Evolutionary conservation across 192 early-diverging fungal species (phyloP), one percentile per base, ranked within the genome.

Genomic region (Coemansia sp.): DNA sequence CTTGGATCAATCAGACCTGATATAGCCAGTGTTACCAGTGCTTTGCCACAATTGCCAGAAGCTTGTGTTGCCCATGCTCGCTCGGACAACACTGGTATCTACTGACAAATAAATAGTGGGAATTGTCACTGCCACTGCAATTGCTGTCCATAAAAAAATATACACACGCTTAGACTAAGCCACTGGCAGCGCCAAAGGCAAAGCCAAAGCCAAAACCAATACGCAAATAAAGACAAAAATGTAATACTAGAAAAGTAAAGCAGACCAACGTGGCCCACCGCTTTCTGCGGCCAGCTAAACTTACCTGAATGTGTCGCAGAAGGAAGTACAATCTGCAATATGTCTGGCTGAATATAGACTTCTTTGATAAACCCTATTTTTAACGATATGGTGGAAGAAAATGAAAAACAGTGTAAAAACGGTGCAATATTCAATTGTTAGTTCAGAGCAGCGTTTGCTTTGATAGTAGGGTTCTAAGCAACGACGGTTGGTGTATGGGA

Each of bases 331-430:
- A 73, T 64, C 49, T 57, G 67, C 0, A 73, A 49, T 8, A 79
- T 79, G 29, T 73, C 61, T 2, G 76, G 76, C 38, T 30, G 55
- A 16, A 73, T 79, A 70, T 67, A 79, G 29, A 79, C 56, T 22
- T 79, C 54, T 54, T 79, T 45, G 18, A 79, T 68, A 57, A 63
- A 73, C 14, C 66, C 76, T 79, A 79, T 64, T 62, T 34, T 34
- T n/a, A n/a, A n/a, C n/a, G n/a, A n/a, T 56, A 52, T 25, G 36
- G 54, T 33, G 30, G 5, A 34, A 4, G 4, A 14, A 7, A 16
- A 2, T 30, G 14, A 56, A 5, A 1, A 30, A 32, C 28, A 17
- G 29, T 31, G 17, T 18, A 32, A 29, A 34, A 17, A 33, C 33
- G 17, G 32, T 17, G 28, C 22, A 30, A 29, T 22, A 25, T 25